Evolutionary conservation across 1,284 basidiomycete species (phyloP), one percentile per base, ranked within the genome.

Genomic region (Coniferiporia weirii): DNA sequence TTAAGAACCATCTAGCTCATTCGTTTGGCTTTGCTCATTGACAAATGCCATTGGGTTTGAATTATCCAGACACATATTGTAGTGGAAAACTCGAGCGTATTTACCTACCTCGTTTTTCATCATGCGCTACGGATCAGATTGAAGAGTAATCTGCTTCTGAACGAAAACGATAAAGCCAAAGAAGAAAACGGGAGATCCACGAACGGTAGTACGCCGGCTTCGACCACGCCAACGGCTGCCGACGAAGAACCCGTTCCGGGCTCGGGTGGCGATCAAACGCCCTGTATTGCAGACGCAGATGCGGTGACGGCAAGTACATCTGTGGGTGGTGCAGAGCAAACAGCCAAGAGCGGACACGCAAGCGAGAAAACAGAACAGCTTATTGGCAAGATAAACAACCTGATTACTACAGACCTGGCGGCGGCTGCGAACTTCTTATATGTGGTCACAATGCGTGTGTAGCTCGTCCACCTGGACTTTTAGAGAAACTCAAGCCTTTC

Each of bases 61-160:
- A 48, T 8, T 13, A 1, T 27, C 8, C 13, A 61, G 60, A 54
- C 60, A 7, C 54, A 50, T 17, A 48, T 57, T 6, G 15, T 53
- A 1, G 38, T 61, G 19, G 32, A 52, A 46, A 12, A 35, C n/a
- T 40, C 63, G 50, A 73, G 70, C 36, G 64, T 78, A 20, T 75
- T 81, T 8, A 75, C 76, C 19, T 62, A 84, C 63, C 73, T 84
- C 6, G 67, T 84, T 3, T 83, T 84, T 67, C 78, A 82, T 61
- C 82, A 83, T 59, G 71, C 82, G 1, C 73, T 86, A 12, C 75
- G 80, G 12, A 76, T 84, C 22, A 75, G 82, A 22, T 75, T 84
- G 70, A 75, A 75, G 44, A 53, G 51, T 22, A 51, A 57, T 22
- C 19, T 46, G 19, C 35, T 60, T 9, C 44, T 56, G n/a, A 46